Percentiles rank a stretch among this genome's conserved stretches.
Evolutionary conservation across 257 asterid species (phyloP).

Genomic region (Jaltomata sinuosa): DNA sequence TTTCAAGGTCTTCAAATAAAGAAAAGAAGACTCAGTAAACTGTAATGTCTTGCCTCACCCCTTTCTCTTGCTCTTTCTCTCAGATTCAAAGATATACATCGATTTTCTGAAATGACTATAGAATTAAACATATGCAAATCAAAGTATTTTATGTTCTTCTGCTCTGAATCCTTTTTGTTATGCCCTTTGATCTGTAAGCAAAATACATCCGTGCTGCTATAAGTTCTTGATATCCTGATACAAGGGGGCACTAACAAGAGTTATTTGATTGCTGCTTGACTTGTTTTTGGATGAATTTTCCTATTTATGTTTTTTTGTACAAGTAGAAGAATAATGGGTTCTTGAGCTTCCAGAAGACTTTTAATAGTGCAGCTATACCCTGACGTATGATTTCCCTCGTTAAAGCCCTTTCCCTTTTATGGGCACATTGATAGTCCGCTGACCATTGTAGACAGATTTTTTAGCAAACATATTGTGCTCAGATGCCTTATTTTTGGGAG

Average conservation of each 20-base stretch:
- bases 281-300: background rate
- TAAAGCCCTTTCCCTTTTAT: background rate
- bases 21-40: constrained; percentile 67
- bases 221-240: background rate
- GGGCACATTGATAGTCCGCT: background rate
- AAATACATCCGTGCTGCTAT: background rate
- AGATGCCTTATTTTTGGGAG: background rate
- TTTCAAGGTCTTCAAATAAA: constrained; percentile 43
- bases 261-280: background rate
- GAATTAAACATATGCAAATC: background rate
- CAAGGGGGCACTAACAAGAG: background rate
- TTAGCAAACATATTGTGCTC: background rate
- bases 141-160: background rate
- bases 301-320: background rate
- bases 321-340: background rate
- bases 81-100: background rate
- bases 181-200: background rate
- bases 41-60: constrained; percentile 14
- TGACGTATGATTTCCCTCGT: background rate
- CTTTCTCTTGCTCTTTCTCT: background rate
- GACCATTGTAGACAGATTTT: background rate
- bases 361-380: background rate
- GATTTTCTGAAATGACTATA: background rate
- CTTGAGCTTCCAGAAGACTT: background rate
- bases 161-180: background rate